Conservation (phyloP, 2,329 filamentous ascomycete species). For the Periglandula ipomoeae region DNA sequence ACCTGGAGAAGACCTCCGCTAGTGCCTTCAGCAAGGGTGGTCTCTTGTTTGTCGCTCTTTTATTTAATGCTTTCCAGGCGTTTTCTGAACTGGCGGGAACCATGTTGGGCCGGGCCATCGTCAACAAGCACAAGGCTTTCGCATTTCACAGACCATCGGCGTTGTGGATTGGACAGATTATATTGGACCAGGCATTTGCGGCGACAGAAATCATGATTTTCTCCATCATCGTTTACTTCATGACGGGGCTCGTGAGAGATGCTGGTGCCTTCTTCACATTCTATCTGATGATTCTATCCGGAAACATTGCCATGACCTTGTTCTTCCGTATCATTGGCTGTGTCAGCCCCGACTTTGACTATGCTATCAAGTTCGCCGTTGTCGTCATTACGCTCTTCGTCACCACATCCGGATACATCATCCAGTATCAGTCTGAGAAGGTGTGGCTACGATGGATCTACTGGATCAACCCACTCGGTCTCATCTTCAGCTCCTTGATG, state of each 20-base stretch:
- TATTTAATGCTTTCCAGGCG: conserved; percentile 84
- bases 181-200: conserved; percentile 67
- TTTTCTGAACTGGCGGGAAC: conserved; percentile 68
- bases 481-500: conserved; percentile 73
- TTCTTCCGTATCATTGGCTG: conserved; percentile 71
- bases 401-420: conserved; percentile 72
- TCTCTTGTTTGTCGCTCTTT: conserved; percentile 67
- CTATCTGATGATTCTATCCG: conserved; percentile 58
- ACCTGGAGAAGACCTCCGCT: conserved; percentile 54
- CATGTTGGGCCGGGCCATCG: conserved; percentile 67
- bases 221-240: conserved; percentile 70
- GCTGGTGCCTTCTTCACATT: conserved; percentile 72
- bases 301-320: conserved; percentile 64
- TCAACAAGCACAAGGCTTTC: conserved; percentile 79
- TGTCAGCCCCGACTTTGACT: conserved; percentile 71
- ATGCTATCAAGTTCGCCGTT: conserved; percentile 74
- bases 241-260: conserved; percentile 60
- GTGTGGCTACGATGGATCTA: conserved; percentile 75
- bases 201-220: conserved; percentile 64
- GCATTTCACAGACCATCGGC: conserved; percentile 77
- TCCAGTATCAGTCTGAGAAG: conserved; percentile 67
- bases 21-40: conserved; percentile 76
- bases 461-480: conserved; percentile 65
- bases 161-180: conserved; percentile 74
- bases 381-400: conserved; percentile 75